These are phyloP conservation scores for Zea mays DNA, from an alignment of 176 grass and related monocot species.

Conservation along the genomic window DNA sequence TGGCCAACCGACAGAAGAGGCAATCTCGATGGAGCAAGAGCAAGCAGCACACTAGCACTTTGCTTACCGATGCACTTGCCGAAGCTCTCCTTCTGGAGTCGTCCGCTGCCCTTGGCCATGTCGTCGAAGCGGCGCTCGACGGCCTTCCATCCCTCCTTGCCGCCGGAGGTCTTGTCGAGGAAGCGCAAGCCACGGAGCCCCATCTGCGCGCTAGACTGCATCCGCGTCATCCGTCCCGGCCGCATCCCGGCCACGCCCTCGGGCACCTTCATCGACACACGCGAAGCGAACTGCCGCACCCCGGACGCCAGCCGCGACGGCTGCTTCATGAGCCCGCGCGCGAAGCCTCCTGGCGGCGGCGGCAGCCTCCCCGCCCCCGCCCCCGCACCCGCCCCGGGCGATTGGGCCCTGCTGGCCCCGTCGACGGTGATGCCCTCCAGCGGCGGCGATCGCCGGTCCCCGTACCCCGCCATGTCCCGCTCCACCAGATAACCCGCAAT, in stretches of 20 bases:
- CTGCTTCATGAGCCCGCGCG: slow-evolving; percentile 53
- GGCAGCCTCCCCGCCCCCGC: slow-evolving; percentile 16
- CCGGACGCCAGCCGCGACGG: slow-evolving; percentile 52
- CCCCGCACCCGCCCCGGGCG: neutral
- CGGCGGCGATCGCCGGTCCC: slow-evolving; percentile 31
- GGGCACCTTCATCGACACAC: slow-evolving; percentile 78
- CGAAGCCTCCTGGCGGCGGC: slow-evolving; percentile 28
- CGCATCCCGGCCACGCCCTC: slow-evolving; percentile 48
- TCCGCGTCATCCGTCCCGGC: slow-evolving; percentile 54
- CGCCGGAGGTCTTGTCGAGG: slow-evolving; percentile 76
- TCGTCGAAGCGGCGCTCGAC: slow-evolving; percentile 83
- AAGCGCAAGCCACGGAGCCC: slow-evolving; percentile 69
- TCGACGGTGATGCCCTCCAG: slow-evolving; percentile 39
- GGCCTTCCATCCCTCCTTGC: slow-evolving; percentile 78
- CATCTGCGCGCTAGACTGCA: slow-evolving; percentile 66
- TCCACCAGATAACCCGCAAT: slow-evolving; percentile 23
- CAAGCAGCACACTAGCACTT: neutral
- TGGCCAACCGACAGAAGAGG: slow-evolving; percentile 3
- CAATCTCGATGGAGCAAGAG: neutral
- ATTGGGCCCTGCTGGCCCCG: neutral
- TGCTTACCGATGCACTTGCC: slow-evolving; percentile 90
- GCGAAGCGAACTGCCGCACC: slow-evolving; percentile 59
- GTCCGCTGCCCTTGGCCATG: slow-evolving; percentile 44
- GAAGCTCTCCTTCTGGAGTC: slow-evolving; percentile 82
- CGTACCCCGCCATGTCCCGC: slow-evolving; percentile 36